Percentiles rank a stretch among this genome's conserved stretches.
These are phyloP conservation scores for Imleria badia DNA, from an alignment of 768 basidiomycete species.

Conservation along the genomic window DNA sequence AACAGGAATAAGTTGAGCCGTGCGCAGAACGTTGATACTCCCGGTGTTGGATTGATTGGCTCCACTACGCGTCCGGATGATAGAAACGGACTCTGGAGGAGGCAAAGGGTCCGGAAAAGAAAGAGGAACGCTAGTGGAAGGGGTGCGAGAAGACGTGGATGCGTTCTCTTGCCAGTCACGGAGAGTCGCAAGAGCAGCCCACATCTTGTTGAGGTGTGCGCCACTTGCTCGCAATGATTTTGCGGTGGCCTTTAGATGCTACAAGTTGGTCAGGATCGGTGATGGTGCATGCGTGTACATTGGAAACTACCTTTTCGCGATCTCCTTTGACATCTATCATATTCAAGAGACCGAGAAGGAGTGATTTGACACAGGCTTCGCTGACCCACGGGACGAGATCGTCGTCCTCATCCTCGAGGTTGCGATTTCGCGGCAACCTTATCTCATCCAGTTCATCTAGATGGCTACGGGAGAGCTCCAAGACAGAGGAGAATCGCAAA, in stretches of 20 bases:
- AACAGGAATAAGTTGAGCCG: conserved; percentile 69
- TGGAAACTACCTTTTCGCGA: conserved; percentile 31
- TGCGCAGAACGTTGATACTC: conserved; percentile 36
- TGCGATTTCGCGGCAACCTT: conserved; percentile 33
- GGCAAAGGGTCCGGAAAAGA: conserved; percentile 60
- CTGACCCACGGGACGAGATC: conserved; percentile 55
- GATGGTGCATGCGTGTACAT: not conserved
- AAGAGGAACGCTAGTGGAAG: conserved; percentile 19
- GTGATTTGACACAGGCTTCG: conserved; percentile 60
- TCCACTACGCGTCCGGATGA: conserved; percentile 50
- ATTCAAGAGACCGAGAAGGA: conserved; percentile 61
- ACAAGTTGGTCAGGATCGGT: not conserved
- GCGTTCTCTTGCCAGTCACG: conserved; percentile 36
- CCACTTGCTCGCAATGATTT: conserved; percentile 55
- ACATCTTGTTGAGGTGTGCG: conserved; percentile 60
- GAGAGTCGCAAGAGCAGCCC: conserved; percentile 52
- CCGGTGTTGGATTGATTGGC: conserved; percentile 26
- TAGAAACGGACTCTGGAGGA: conserved; percentile 42
- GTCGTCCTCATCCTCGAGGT: conserved; percentile 38
- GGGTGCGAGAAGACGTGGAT: conserved; percentile 13
- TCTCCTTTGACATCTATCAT: conserved; percentile 47
- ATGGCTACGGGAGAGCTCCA: conserved; percentile 51
- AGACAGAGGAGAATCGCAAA: conserved; percentile 55
- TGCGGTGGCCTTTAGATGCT: conserved; percentile 36
- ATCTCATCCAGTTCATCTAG: conserved; percentile 66